A percentile compares a stretch with the other conserved stretches of the same genome.
phyloP scores from a whole-genome alignment of 208 protist genomes.

The Trypanosoma avium region DNA sequence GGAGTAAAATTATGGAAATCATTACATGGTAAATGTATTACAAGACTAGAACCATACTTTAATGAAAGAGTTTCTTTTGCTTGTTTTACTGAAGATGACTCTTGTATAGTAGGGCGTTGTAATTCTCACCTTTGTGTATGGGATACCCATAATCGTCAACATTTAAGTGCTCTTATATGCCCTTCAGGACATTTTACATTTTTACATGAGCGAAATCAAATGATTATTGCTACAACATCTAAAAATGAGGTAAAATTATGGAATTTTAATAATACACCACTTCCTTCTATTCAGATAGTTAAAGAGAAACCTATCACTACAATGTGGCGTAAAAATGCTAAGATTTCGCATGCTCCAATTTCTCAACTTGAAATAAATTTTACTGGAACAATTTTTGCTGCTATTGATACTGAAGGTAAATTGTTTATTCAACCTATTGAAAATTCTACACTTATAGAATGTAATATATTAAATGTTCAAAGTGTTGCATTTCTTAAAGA shows the following conservation, averaged over 20 bases:
- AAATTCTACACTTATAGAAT: conserved; percentile 27
- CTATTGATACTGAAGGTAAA: conserved; percentile 27
- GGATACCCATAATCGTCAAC: conserved; percentile 44
- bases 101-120: conserved; percentile 48
- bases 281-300: conserved; percentile 51
- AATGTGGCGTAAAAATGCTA: conserved; percentile 56
- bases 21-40: conserved; percentile 37
- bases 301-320: conserved; percentile 54
- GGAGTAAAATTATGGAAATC: conserved; percentile 65
- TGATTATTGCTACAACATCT: conserved; percentile 54
- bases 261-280: conserved; percentile 36
- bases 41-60: conserved; percentile 29
- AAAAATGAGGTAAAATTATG: conserved; percentile 53
- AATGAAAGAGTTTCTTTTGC: conserved; percentile 38
- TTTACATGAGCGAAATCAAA: conserved; percentile 45
- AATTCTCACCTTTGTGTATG: conserved; percentile 52
- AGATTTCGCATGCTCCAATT: conserved; percentile 54
- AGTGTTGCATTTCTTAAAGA: conserved; percentile 39
- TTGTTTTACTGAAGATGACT: conserved; percentile 63
- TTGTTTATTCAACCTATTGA: conserved; percentile 45
- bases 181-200: conserved; percentile 49
- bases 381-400: conserved; percentile 25
- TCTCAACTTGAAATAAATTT: conserved; percentile 36
- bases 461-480: conserved; percentile 20
- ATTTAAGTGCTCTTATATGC: conserved; percentile 51